Base-by-base conservation (phyloP, 2,329 filamentous ascomycete species). In the Trichoderma polysporum region DNA sequence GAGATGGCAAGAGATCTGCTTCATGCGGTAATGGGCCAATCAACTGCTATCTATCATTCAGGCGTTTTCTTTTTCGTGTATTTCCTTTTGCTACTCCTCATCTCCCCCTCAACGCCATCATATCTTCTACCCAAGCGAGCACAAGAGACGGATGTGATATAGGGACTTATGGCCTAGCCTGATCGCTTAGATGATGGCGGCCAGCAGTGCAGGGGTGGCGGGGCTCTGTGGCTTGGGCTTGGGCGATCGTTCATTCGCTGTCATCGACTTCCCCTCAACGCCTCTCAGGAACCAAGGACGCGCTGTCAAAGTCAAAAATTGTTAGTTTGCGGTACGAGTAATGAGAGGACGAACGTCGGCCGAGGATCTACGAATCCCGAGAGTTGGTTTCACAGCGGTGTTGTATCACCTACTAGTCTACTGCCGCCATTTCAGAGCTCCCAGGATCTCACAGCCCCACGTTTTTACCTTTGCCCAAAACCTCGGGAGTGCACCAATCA, bases 201-300 rank as follows among this genome's bases (percentile, higher is more conserved):
- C 52, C 62, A 65, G 62, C 62, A 47, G 52, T 15, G 39, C 62
- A 66, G 25, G 62, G 62, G 53, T 50, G 10, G 4, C 17, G 58
- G 19, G 41, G 41, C 4, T 37, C 17, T 54, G 60, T 63, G 60
- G 60, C 60, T 63, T 54, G 60, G 27, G 13, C 60, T 9, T 27
- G 35, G 47, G 22, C 60, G 22, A 22, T 54, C 45, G 15, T 49
- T 54, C 60, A 64, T 64, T 56, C 60, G 60, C 50, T 17, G n/a
- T 19, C 50, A 4, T 47, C 9, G n/a, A 8, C 12, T 47, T 47
- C 60, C 60, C 58, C 58, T 61, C 60, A 35, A 56, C 50, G 50
- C 60, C 60, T 64, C 60, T 41, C 49, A 56, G 60, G 60, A 47
- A 64, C 60, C 60, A 52, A 47, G 60, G 49, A n/a, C n/a, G 49